phyloP scores from a whole-genome alignment of 2,329 filamentous ascomycete genomes.

The Trichophyton benhamiae region DNA sequence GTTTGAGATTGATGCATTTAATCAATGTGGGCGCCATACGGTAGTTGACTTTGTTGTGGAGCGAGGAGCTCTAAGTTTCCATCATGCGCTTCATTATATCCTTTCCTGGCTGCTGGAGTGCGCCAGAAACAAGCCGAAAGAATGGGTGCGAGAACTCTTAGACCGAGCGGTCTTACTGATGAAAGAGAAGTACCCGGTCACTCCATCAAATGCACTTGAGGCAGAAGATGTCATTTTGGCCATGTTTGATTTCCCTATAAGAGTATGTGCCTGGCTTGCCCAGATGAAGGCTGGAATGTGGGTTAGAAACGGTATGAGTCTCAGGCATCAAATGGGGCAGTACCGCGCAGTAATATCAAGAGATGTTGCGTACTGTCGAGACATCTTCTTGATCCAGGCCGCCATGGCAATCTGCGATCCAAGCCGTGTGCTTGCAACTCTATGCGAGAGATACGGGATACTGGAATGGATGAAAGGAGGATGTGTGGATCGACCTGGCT shows the following conservation, averaged over 20 bases:
- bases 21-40: conserved; percentile 43
- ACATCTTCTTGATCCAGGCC: conserved; percentile 86
- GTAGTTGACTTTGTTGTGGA: conserved; percentile 83
- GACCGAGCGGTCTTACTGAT: conserved; percentile 53
- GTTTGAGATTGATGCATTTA: conserved; percentile 47
- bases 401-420: conserved; percentile 78
- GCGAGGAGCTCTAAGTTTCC: conserved; percentile 85
- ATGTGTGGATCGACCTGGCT: conserved; percentile 60
- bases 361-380: conserved; percentile 86
- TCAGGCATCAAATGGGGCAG: conserved; percentile 86
- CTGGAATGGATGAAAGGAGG: conserved; percentile 73
- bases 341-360: conserved; percentile 81
- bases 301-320: conserved; percentile 93
- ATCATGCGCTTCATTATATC: conserved; percentile 91
- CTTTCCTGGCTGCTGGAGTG: conserved; percentile 92
- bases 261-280: conserved; percentile 89
- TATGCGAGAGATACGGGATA: conserved; percentile 85
- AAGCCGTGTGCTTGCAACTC: conserved; percentile 70
- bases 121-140: conserved; percentile 59
- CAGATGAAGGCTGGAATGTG: conserved; percentile 99
- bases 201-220: conserved; percentile 34
- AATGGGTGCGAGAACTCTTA: conserved; percentile 56
- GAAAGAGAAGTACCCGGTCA: conserved; percentile 44
- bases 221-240: conserved; percentile 73
- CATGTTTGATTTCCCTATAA: conserved; percentile 81